Conservation (phyloP, 257 asterid species). For the Leonotis leonurus region DNA sequence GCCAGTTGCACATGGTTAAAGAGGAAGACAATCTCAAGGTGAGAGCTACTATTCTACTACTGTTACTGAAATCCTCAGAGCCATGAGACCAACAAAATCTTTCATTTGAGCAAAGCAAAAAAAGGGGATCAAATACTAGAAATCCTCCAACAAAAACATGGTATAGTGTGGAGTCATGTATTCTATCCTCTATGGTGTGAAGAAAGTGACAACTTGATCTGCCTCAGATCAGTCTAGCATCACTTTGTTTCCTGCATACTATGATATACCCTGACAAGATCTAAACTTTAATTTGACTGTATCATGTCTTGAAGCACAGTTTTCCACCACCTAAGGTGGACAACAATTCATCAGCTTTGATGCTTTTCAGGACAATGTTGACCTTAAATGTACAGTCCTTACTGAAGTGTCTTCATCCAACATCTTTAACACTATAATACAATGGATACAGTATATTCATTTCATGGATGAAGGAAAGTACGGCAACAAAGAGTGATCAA, state of each 20-base stretch:
- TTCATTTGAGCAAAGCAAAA: neutral
- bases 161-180: neutral
- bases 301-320: neutral
- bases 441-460: neutral
- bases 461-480: neutral
- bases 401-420: neutral
- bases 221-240: neutral
- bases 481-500: neutral
- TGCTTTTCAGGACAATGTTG: neutral
- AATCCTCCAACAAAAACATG: neutral
- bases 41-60: neutral
- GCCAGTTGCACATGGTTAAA: neutral
- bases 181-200: neutral
- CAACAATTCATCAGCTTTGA: neutral
- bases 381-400: neutral
- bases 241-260: neutral
- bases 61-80: no score
- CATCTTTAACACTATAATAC: neutral
- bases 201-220: neutral
- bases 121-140: neutral
- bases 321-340: neutral
- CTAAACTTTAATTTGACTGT: neutral
- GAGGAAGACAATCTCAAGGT: neutral
- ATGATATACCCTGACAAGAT: neutral
- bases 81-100: neutral